phyloP scores from a whole-genome alignment of 148 eudicot species.

The Silene latifolia region DNA sequence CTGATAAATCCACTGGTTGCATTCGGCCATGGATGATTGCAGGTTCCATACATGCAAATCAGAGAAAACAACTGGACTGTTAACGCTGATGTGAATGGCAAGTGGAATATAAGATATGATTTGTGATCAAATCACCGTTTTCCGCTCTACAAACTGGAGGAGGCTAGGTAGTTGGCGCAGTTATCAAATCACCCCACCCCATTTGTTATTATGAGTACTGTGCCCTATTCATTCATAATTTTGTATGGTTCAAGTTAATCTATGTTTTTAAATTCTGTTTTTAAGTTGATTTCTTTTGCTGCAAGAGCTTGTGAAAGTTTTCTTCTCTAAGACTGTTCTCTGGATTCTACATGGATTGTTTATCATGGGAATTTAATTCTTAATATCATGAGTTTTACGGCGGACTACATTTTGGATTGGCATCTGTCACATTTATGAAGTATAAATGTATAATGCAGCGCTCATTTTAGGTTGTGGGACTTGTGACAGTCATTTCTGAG shows the following conservation, averaged over 20 bases:
- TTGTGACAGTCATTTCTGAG: no score
- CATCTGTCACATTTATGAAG: no score
- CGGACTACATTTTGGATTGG: no score
- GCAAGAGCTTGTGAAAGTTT: not conserved
- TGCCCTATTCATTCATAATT: constrained; percentile 1
- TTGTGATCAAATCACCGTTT: not conserved
- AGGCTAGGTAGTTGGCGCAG: constrained; percentile 1
- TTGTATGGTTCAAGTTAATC: not conserved
- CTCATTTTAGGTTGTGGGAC: no score
- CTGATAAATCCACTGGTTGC: not conserved
- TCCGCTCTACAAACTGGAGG: not conserved
- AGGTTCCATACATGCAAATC: constrained; percentile 37
- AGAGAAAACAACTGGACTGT: constrained; percentile 40
- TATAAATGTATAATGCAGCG: no score
- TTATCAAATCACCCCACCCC: not conserved
- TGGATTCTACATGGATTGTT: not conserved
- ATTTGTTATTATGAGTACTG: no score
- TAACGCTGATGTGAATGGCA: constrained; percentile 32
- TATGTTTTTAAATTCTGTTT: not conserved
- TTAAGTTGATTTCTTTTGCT: not conserved
- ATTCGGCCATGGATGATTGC: constrained; percentile 9
- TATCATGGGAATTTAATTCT: no score
- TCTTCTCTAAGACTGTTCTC: not conserved
- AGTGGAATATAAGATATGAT: constrained; percentile 37
- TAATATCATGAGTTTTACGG: no score